Base-by-base conservation (phyloP, 106 monocot species). In the Narthecium ossifragum region DNA sequence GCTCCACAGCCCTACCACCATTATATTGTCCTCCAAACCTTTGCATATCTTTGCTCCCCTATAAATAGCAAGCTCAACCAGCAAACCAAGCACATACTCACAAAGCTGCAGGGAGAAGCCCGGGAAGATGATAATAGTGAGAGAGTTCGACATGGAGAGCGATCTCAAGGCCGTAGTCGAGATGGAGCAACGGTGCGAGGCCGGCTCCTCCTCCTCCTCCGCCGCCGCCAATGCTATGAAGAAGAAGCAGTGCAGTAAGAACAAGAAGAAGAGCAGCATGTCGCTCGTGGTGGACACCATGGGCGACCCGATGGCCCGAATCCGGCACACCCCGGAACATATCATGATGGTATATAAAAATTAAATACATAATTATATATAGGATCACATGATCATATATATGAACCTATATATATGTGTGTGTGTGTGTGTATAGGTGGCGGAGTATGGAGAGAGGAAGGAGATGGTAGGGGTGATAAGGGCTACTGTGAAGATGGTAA, bases 271-370 rank as follows among this genome's bases (percentile, higher is more conserved):
- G 47, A 18, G 21, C 13, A 10, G 27, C 8, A 38, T 65, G 9
- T 67, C 70, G 0, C 73, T 83, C 31, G 64, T 54, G 24, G 65
- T 76, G 3, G 83, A 88, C 59, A 66, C 31, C 13, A 11, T 88
- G 30, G 88, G 88, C 1, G 83, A 80, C 36, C 88, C 88, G 4
- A 17, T 83, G 27, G 70, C 64, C 34, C 51, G 88, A 18, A 66
- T 88, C 52, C 65, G 88, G 11, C 70, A 83, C 59, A 53, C 59
- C 26, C 70, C 79, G 18, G 63, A 73, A 2, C 70, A 68, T 43
- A 24, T 82, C 66, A 88, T 88, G 87, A 65, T 88, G 75, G 87
- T 88, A 60, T 1, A 31, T n/a, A 10, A 6, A 53, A 15, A 22
- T 29, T 7, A 25, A 5, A 1, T 31, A 17, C 17, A 13, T 28